Evolutionary conservation across 2,329 filamentous ascomycete species (phyloP), one percentile per base, ranked within the genome.

Genomic region (Paramyrothecium sp.): DNA sequence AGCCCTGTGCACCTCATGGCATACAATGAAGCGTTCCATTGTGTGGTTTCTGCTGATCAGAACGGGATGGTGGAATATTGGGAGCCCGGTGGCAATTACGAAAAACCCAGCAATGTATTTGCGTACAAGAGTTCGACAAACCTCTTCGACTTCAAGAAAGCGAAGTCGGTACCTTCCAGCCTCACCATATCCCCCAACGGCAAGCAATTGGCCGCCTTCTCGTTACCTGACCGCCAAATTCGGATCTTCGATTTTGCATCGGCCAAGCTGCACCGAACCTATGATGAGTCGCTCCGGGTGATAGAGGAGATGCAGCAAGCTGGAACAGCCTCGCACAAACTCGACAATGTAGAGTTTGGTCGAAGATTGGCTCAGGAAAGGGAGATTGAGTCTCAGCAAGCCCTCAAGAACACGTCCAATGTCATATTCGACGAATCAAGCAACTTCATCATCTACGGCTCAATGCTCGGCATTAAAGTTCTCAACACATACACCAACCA

Each of bases 21-120:
- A 1, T 99, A 92, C 78, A 99, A 98, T 73, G 87, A 92, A 69
- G 77, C 82, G 5, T 97, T 88, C 69, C 89, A 98, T 73, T 99
- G 95, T 68, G 93, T 96, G 1, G 78, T 98, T 7, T 98, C 95
- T 2, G 88, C 88, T 0, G 96, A 99, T 63, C 88, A 94, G 64
- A 85, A 86, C 55, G 94, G 95, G 22, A 98, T 98, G 94, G 71
- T 99, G 11, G 95, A 99, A 73, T 99, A 99, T 75, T 99, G 95
- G 95, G 84, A 85, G 57, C 92, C 95, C 0, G 85, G 84, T 60
- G 87, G 85, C 2, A 87, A 80, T 44, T 97, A 92, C 71, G 92
- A 96, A 67, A 97, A 98, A 73, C 95, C 95, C 0, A 88, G 92
- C 64, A 92, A 86, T 54, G 92, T 99, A 19, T 99, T 96, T 71